phyloP scores from a whole-genome alignment of 164 flowering plant genomes.

The Malania oleifera region DNA sequence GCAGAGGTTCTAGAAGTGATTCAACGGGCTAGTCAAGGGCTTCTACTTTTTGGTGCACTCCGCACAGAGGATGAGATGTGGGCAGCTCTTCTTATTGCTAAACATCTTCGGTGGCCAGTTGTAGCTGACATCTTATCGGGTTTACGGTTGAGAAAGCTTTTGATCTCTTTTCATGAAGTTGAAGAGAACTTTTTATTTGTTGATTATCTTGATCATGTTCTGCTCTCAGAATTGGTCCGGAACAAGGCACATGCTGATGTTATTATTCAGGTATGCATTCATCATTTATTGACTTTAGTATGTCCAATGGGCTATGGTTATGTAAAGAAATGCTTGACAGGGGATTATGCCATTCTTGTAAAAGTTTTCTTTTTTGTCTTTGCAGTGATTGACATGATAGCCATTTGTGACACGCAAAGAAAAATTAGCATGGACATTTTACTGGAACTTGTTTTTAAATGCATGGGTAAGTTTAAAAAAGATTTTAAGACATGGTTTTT shows the following conservation, averaged over 20 bases:
- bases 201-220: conserved; percentile 84
- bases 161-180: conserved; percentile 33
- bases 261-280: conserved; percentile 63
- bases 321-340: not conserved
- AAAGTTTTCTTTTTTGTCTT: too few relatives aligned
- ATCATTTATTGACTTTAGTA: not conserved
- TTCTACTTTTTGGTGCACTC: conserved; percentile 68
- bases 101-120: conserved; percentile 84
- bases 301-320: not conserved
- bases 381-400: too few relatives aligned
- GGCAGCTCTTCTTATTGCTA: conserved; percentile 79
- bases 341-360: too few relatives aligned
- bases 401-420: too few relatives aligned
- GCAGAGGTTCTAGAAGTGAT: conserved; percentile 50
- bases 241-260: conserved; percentile 55
- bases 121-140: conserved; percentile 88
- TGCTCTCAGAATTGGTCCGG: conserved; percentile 59
- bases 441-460: too few relatives aligned
- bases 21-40: conserved; percentile 52
- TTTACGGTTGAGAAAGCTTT: conserved; percentile 56
- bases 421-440: too few relatives aligned
- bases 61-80: conserved; percentile 81
- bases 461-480: too few relatives aligned
- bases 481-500: too few relatives aligned
- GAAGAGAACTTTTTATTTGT: conserved; percentile 49